phyloP scores from a whole-genome alignment of 148 eudicot genomes.

The Limonium bicolor region DNA sequence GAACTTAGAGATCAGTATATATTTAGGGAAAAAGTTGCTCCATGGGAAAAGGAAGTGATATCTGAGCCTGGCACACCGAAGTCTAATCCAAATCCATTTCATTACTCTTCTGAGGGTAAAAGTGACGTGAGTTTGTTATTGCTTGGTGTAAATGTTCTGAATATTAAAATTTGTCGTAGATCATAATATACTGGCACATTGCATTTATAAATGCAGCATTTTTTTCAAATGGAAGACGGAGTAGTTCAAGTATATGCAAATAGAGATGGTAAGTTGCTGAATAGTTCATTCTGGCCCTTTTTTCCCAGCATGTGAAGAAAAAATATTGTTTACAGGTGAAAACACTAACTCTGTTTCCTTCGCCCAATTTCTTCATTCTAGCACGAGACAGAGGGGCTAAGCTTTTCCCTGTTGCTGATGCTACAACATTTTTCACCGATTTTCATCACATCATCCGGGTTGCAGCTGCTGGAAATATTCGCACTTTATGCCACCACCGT shows the following conservation, averaged over 20 bases:
- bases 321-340: not conserved
- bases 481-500: slow-evolving; percentile 90
- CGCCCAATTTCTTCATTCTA: slow-evolving; percentile 7
- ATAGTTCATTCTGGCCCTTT: too few species aligned
- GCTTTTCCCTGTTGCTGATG: slow-evolving; percentile 90
- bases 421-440: slow-evolving; percentile 96
- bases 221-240: slow-evolving; percentile 98
- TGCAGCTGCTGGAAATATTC: slow-evolving; percentile 89
- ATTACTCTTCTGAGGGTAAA: slow-evolving; percentile 52
- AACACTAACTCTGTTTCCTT: slow-evolving; percentile 5
- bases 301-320: not conserved
- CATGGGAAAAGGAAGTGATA: slow-evolving; percentile 91
- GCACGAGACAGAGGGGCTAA: slow-evolving; percentile 75
- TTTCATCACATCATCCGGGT: slow-evolving; percentile 96
- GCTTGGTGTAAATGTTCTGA: not conserved
- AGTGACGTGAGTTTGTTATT: slow-evolving; percentile 42
- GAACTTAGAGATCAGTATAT: slow-evolving; percentile 79
- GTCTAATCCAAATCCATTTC: slow-evolving; percentile 79
- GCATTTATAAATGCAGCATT: slow-evolving; percentile 44
- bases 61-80: slow-evolving; percentile 90
- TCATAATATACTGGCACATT: not conserved
- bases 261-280: slow-evolving; percentile 58
- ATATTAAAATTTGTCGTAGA: not conserved
- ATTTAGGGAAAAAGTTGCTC: slow-evolving; percentile 72
- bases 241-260: slow-evolving; percentile 85